A percentile compares a stretch with the other conserved stretches of the same genome.
Conservation (phyloP, 2,329 filamentous ascomycete species). For the Chaetoscypha palmicola region DNA sequence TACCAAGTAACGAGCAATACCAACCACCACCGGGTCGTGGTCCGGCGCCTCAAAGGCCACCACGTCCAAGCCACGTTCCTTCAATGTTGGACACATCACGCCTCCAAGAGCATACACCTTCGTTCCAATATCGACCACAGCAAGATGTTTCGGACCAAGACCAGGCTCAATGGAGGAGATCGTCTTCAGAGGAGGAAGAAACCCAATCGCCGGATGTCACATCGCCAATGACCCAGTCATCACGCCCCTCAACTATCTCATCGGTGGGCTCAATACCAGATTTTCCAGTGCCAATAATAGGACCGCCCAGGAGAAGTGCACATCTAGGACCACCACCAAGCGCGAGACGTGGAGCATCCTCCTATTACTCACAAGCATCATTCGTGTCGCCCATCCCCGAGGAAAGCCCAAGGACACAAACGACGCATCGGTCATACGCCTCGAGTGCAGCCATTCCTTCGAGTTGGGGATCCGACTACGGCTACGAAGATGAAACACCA, state of each 20-base stretch:
- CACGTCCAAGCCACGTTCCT: conserved; percentile 52
- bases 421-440: conserved; percentile 58
- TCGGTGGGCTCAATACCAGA: conserved; percentile 54
- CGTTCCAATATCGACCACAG: conserved; percentile 42
- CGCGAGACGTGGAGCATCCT: conserved; percentile 52
- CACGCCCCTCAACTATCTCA: conserved; percentile 46
- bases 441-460: conserved; percentile 68
- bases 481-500: conserved; percentile 22
- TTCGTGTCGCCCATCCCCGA: conserved; percentile 72
- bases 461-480: conserved; percentile 48
- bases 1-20: conserved; percentile 34
- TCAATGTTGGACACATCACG: conserved; percentile 51
- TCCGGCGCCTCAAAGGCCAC: conserved; percentile 50
- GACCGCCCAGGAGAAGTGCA: conserved; percentile 38
- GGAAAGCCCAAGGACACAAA: conserved; percentile 48
- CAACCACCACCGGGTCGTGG: conserved; percentile 44
- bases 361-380: conserved; percentile 58
- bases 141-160: conserved; percentile 27
- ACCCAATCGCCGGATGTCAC: conserved; percentile 33
- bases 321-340: conserved; percentile 55
- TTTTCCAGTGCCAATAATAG: conserved; percentile 28
- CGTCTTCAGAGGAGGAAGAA: conserved; percentile 15
- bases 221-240: conserved; percentile 42
- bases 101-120: conserved; percentile 48
- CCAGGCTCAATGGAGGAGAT: conserved; percentile 5